Evolutionary conservation across 176 grass and related monocot genomes (phyloP).

Genomic region (Tillandsia fasciculata): DNA sequence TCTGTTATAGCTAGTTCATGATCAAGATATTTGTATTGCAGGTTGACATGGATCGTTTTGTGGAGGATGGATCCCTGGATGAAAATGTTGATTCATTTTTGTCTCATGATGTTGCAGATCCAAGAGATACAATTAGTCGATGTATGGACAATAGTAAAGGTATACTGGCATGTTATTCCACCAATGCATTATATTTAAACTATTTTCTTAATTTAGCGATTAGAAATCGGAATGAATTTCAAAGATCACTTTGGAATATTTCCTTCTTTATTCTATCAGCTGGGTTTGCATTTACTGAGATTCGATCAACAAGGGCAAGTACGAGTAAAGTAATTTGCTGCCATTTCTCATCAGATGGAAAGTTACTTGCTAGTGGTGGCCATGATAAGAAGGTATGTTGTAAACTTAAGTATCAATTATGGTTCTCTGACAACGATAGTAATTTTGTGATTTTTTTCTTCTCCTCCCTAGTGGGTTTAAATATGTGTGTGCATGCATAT

Average conservation of each 20-base stretch:
- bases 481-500: neutral
- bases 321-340: constrained; percentile 31
- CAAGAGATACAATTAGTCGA: constrained; percentile 71
- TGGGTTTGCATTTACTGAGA: constrained; percentile 79
- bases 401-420: neutral
- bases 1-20: neutral
- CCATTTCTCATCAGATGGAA: constrained; percentile 41
- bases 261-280: neutral
- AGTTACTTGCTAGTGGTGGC: constrained; percentile 33
- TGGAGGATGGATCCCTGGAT: constrained; percentile 89
- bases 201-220: neutral
- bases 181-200: constrained; percentile 8
- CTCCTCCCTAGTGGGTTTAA: neutral
- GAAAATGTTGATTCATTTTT: constrained; percentile 99
- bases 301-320: constrained; percentile 30
- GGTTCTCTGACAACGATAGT: neutral
- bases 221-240: neutral
- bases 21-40: constrained; percentile 27
- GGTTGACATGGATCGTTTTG: constrained; percentile 87
- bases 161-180: constrained; percentile 14
- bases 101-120: constrained; percentile 96
- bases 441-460: neutral
- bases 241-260: neutral
- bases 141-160: constrained; percentile 89
- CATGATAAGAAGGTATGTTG: constrained; percentile 39